Base-by-base conservation (phyloP, 108 stramenopile genomes). In the Nitzschia sp. region DNA sequence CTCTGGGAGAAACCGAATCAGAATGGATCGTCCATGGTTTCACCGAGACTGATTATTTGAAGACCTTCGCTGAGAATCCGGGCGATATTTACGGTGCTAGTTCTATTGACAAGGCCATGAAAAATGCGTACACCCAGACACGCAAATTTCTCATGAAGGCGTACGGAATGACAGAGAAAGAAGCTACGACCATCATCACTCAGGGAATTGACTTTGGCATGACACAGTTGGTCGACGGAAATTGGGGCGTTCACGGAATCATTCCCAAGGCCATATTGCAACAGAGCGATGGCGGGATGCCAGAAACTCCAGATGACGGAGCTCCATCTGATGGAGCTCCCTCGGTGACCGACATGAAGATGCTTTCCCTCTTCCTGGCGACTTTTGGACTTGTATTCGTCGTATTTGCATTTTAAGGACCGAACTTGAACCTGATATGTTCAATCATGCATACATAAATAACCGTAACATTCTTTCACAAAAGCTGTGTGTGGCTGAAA, bases 201-300 rank as follows among this genome's bases (percentile, higher is more conserved):
- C 67, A 70, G 50, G 78, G 59, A 0, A 62, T 79, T 1, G 66
- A 79, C 36, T 79, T 74, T 65, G 68, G 59, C 1, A 59, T 79
- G 68, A 79, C 78, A 1, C 78, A 79, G 52, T 29, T 79, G 30
- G 79, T 80, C 1, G 79, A 80, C 50, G 79, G 79, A 5, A 80
- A 80, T 33, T 80, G 79, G 79, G 79, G 79, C 22, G 74, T 80
- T 41, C 79, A 80, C 38, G 62, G 62, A 23, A 45, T 75, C 2
- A 66, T 80, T 21, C 74, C 74, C 25, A 80, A 80, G 45, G 26
- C 57, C 0, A 66, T 80, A 19, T 80, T 80, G 9, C 16, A 11
- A 6, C 38, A 21, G 48, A 22, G 21, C 48, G 17, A 11, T 16
- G 48, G 19, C 4, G 48, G 19, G 9, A 50, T 4, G 19, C 13